phyloP scores from a whole-genome alignment of 495 filamentous ascomycete genomes.

The Halenospora varia region DNA sequence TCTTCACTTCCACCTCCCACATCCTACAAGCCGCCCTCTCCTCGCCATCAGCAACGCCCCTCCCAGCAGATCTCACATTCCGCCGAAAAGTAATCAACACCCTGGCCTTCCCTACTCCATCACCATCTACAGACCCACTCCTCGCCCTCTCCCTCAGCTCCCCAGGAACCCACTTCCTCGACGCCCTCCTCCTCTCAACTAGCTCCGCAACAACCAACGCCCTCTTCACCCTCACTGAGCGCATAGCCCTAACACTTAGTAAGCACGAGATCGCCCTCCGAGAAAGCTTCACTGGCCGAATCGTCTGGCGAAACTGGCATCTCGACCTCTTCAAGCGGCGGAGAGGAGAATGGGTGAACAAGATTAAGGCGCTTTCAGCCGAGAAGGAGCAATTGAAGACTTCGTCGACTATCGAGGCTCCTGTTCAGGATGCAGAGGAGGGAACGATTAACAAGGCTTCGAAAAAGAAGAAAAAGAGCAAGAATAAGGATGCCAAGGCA shows the following conservation, averaged over 20 bases:
- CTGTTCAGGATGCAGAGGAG: not conserved
- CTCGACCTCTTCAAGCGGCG: constrained; percentile 73
- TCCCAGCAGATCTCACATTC: constrained; percentile 10
- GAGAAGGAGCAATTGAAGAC: not conserved
- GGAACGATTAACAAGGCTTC: not conserved
- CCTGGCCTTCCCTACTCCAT: constrained; percentile 11
- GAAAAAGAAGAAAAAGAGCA: constrained; percentile 8
- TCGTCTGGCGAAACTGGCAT: constrained; percentile 88
- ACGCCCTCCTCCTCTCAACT: constrained; percentile 63
- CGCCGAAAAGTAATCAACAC: constrained; percentile 23
- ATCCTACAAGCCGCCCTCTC: constrained; percentile 24
- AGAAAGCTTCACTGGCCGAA: constrained; percentile 70
- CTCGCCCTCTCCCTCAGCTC: constrained; percentile 63
- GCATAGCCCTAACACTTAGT: constrained; percentile 40
- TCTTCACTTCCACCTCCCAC: constrained; percentile 24
- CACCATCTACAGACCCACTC: constrained; percentile 42
- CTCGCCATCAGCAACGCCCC: not conserved
- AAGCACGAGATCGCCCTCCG: constrained; percentile 60
- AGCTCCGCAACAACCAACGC: constrained; percentile 49
- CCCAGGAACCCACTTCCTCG: constrained; percentile 77
- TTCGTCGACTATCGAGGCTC: too few species aligned
- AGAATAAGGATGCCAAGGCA: constrained; percentile 4
- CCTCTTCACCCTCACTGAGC: constrained; percentile 52
- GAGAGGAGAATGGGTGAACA: constrained; percentile 24
- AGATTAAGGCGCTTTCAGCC: constrained; percentile 11